Percentiles rank a stretch among this genome's conserved stretches.
Conservation (phyloP, 805 yeast genomes). For the Komagataella ulmi region DNA sequence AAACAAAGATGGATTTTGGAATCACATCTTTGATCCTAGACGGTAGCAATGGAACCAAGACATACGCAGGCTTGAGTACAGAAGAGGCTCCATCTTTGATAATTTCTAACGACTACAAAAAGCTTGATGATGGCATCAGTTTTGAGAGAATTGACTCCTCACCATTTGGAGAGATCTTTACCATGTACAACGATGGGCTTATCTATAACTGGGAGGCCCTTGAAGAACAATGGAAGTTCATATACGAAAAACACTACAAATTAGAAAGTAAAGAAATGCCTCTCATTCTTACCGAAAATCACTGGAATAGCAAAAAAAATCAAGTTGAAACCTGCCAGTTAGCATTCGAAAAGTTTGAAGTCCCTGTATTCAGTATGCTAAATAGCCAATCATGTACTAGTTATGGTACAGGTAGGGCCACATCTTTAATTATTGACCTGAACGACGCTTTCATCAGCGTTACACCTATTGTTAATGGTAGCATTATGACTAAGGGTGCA, state of each 20-base stretch:
- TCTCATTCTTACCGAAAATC: constrained; percentile 38
- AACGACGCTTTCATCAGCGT: constrained; percentile 61
- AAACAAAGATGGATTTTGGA: constrained; percentile 15
- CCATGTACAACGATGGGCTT: constrained; percentile 48
- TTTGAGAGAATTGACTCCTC: constrained; percentile 28
- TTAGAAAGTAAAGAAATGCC: constrained; percentile 46
- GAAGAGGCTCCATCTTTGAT: constrained; percentile 49
- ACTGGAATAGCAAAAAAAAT: constrained; percentile 55
- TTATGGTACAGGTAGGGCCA: constrained; percentile 65
- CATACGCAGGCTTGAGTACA: constrained; percentile 49
- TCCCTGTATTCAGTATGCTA: constrained; percentile 66
- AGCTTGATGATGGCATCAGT: constrained; percentile 11
- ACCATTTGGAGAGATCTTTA: constrained; percentile 37
- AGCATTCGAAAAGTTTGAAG: constrained; percentile 62
- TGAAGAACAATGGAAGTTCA: constrained; percentile 52
- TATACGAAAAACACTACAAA: constrained; percentile 39
- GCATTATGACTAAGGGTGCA: constrained; percentile 50
- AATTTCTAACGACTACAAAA: constrained; percentile 40
- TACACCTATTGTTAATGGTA: constrained; percentile 70
- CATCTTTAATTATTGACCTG: constrained; percentile 69
- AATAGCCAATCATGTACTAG: constrained; percentile 69
- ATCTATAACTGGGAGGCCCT: constrained; percentile 66
- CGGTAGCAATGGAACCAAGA: constrained; percentile 41
- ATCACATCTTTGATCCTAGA: constrained; percentile 60
- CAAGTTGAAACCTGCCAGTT: constrained; percentile 47